Conservation (phyloP, 2,329 filamentous ascomycete species). For the Ilyonectria sp. region DNA sequence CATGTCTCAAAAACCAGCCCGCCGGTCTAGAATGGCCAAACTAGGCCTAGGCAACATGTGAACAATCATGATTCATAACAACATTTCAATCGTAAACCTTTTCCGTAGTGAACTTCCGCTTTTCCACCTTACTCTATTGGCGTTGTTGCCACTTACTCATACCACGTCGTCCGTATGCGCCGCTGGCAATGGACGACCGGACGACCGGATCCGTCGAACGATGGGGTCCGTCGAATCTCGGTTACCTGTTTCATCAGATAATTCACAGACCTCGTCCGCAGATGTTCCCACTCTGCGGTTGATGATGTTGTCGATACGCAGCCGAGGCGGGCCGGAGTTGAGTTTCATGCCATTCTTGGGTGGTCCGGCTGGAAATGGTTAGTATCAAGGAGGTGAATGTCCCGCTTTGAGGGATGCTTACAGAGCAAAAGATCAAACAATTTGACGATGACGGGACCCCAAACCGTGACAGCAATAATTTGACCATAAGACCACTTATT, state of each 20-base stretch:
- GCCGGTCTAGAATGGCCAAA: neutral
- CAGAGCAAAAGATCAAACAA: slow-evolving; percentile 56
- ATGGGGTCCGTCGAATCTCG: slow-evolving; percentile 30
- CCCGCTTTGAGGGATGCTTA: slow-evolving; percentile 38
- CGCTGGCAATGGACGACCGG: slow-evolving; percentile 1
- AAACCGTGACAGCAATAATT: slow-evolving; percentile 58
- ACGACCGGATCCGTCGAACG: slow-evolving; percentile 26
- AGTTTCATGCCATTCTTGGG: slow-evolving; percentile 55
- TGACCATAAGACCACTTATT: slow-evolving; percentile 57
- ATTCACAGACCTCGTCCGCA: slow-evolving; percentile 42
- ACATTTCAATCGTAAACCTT: slow-evolving; percentile 36
- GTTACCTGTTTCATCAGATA: slow-evolving; percentile 38
- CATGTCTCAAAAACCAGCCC: neutral
- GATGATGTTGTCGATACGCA: slow-evolving; percentile 58
- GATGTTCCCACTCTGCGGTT: slow-evolving; percentile 50
- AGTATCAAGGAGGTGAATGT: slow-evolving; percentile 29
- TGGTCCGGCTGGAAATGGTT: slow-evolving; percentile 52
- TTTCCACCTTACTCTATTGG: slow-evolving; percentile 1
- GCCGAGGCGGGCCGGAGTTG: slow-evolving; percentile 55
- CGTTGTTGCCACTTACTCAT: slow-evolving; percentile 4
- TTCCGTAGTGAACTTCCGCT: slow-evolving; percentile 14
- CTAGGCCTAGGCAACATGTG: neutral
- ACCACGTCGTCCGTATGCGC: neutral
- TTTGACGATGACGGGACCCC: slow-evolving; percentile 58
- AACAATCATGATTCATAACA: slow-evolving; percentile 8